These are phyloP conservation scores for Rhodotorula sp. DNA, from an alignment of 1,284 basidiomycete species.

Conservation along the genomic window DNA sequence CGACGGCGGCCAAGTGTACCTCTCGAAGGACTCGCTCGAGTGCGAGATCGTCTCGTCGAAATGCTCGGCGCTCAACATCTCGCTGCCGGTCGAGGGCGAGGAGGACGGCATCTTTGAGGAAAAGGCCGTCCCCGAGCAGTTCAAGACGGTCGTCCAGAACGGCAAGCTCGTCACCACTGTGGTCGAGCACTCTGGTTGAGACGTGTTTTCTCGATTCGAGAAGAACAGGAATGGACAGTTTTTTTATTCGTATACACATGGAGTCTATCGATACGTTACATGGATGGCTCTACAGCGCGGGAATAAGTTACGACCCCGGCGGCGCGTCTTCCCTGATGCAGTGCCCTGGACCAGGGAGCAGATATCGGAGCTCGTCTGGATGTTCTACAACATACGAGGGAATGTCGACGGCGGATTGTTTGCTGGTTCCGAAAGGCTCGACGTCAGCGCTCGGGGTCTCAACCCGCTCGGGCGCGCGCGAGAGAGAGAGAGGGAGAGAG, in stretches of 20 bases:
- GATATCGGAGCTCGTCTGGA: conserved; percentile 57
- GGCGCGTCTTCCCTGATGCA: conserved; percentile 26
- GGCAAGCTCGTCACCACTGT: conserved; percentile 86
- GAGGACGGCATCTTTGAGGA: conserved; percentile 92
- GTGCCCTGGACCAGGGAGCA: conserved; percentile 56
- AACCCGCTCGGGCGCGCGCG: background rate
- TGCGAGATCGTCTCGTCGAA: conserved; percentile 93
- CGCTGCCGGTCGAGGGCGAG: conserved; percentile 78
- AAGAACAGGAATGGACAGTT: background rate
- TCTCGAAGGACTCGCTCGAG: conserved; percentile 75
- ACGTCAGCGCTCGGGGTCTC: background rate
- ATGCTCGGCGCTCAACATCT: conserved; percentile 91
- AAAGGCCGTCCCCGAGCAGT: conserved; percentile 91
- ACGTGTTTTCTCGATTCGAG: too few species aligned
- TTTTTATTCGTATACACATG: too few species aligned
- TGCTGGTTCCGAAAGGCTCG: conserved; percentile 36
- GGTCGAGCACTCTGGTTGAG: conserved; percentile 79
- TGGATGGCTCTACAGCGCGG: background rate
- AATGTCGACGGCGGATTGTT: conserved; percentile 57
- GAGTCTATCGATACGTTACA: background rate
- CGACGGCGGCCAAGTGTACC: conserved; percentile 92
- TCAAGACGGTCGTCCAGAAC: conserved; percentile 75
- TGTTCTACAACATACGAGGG: conserved; percentile 60
- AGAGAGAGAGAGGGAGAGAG: conserved; percentile 1
- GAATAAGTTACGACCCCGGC: background rate